Percentiles rank a stretch among this genome's conserved stretches.
These are phyloP conservation scores for Imleria badia DNA, from an alignment of 768 basidiomycete species.

Conservation along the genomic window DNA sequence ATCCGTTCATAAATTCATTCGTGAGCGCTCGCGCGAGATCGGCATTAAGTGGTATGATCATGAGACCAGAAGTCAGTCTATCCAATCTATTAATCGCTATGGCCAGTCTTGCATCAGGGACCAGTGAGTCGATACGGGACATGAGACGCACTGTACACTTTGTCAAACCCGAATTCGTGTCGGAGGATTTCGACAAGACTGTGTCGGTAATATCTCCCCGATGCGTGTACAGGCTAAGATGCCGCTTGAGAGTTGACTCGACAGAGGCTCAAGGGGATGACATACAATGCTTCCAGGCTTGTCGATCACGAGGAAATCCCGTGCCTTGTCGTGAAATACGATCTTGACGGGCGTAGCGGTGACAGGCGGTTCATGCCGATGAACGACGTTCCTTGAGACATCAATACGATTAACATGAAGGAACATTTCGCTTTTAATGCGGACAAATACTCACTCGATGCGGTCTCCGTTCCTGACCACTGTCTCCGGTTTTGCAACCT, in stretches of 20 bases:
- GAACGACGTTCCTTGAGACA: slow-evolving; percentile 75
- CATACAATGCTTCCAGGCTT: slow-evolving; percentile 97
- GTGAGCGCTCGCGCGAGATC: slow-evolving; percentile 69
- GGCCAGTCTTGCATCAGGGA: not conserved
- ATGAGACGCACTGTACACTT: slow-evolving; percentile 72
- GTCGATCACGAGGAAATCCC: slow-evolving; percentile 87
- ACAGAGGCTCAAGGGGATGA: slow-evolving; percentile 24
- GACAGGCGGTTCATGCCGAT: slow-evolving; percentile 97
- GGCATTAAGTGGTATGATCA: slow-evolving; percentile 84
- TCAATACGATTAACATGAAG: not conserved
- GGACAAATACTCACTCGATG: slow-evolving; percentile 64
- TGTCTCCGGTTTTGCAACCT: slow-evolving; percentile 73
- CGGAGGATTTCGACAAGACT: slow-evolving; percentile 86
- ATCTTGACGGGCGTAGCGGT: slow-evolving; percentile 80
- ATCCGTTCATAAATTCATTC: slow-evolving; percentile 77
- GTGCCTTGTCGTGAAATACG: slow-evolving; percentile 72
- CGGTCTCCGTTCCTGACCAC: slow-evolving; percentile 85
- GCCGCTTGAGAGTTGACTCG: not conserved
- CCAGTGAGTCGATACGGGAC: not conserved
- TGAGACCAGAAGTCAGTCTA: slow-evolving; percentile 89
- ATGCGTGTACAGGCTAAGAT: slow-evolving; percentile 82
- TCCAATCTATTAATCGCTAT: slow-evolving; percentile 93
- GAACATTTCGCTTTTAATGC: not conserved
- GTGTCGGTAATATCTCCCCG: slow-evolving; percentile 87
- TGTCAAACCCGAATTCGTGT: slow-evolving; percentile 77